phyloP scores from a whole-genome alignment of 1,139 yeast species.

The Taiozyma sp. region DNA sequence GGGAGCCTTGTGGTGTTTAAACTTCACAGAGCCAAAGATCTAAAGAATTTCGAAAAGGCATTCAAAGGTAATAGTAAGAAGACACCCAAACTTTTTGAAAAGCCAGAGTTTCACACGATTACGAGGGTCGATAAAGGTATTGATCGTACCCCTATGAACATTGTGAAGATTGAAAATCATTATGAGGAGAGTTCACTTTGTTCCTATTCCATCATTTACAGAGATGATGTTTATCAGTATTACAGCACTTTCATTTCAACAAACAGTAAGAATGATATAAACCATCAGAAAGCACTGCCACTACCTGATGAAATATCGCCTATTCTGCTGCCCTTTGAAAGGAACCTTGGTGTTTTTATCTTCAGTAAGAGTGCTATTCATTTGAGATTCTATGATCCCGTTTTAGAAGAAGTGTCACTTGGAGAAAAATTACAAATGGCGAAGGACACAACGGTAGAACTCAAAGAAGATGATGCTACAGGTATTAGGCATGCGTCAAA shows the following conservation, averaged over 20 bases:
- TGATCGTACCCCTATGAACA: conserved; percentile 12
- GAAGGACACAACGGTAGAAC: conserved; percentile 2
- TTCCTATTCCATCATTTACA: conserved; percentile 12
- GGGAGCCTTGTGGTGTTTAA: conserved; percentile 13
- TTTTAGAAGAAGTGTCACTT: conserved; percentile 1
- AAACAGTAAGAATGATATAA: background rate
- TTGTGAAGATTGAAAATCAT: conserved; percentile 10
- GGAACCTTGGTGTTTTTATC: conserved; percentile 9
- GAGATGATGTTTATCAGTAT: conserved; percentile 19
- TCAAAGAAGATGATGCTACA: background rate
- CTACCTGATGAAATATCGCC: background rate
- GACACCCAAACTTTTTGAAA: conserved; percentile 6
- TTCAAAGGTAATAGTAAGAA: conserved; percentile 3
- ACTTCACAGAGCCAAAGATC: conserved; percentile 5
- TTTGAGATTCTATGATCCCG: conserved; percentile 6
- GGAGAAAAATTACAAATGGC: background rate
- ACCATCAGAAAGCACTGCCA: background rate
- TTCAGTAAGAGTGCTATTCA: conserved; percentile 14
- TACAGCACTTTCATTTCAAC: background rate
- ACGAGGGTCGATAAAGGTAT: conserved; percentile 5
- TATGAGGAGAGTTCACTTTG: conserved; percentile 3
- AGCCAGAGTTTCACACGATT: conserved; percentile 8
- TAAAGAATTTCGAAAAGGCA: conserved; percentile 10
- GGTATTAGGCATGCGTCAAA: background rate
- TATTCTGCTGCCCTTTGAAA: conserved; percentile 1